Base-by-base conservation (phyloP, 768 basidiomycete genomes). In the Coprinellus aureogranulatus region DNA sequence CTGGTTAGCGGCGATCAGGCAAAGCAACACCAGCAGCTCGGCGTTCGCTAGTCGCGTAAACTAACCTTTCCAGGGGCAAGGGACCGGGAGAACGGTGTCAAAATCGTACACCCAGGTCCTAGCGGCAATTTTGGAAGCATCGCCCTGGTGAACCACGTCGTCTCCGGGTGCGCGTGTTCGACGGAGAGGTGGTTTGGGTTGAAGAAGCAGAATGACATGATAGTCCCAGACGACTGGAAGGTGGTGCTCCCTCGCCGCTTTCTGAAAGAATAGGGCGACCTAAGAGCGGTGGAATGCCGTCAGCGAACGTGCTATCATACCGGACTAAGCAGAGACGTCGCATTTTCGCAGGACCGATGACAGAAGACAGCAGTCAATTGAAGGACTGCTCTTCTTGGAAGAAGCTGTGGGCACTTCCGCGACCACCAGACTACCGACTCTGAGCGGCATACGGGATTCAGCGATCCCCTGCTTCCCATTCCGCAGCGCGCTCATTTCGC, bases 251-350 rank as follows among this genome's bases (percentile, higher is more conserved):
- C 58, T 59, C 12, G 77, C 75, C 26, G 70, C 71, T 61, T 78
- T 81, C 68, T 89, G 88, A 57, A 74, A 75, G 83, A 84, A 88
- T 45, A 90, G 66, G 26, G 84, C 85, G 34, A 88, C 83, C 88
- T 88, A 55, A 22, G n/a, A 25, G 20, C 22, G 37, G 20, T 39
- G 12, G 23, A 44, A n/a, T 27, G n/a, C 37, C 40, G 16, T 46
- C 57, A 40, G 34, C 4, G 20, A 52, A 27, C 40, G 41, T 11
- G 52, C 37, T 4, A 49, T 11, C 5, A 28, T 11, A 28, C 16
- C 25, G 48, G 28, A 12, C 48, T 6, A 6, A 34, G 34, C 8
- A 6, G 16, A 25, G 30, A 30, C 27, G 52, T 26, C 31, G 37
- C 37, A 31, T 30, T 31, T n/a, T n/a, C 6, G 37, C 28, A 40